Evolutionary conservation across 495 filamentous ascomycete genomes (phyloP).

Genomic region (Lophiotrema nucula): DNA sequence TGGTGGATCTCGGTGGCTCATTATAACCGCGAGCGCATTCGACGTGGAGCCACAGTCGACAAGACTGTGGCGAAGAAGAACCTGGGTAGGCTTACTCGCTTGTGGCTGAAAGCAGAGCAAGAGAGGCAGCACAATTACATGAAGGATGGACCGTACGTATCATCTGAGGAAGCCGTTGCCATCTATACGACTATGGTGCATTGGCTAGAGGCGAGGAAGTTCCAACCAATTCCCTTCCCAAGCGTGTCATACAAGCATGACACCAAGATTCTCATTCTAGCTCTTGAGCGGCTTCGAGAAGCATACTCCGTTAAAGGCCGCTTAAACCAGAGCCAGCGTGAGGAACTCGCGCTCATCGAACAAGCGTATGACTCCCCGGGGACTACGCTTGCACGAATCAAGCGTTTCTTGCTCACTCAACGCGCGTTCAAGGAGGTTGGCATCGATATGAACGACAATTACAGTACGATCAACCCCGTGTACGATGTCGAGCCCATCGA

Average conservation of each 20-base stretch:
- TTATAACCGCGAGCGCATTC: constrained; percentile 96
- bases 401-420: constrained; percentile 95
- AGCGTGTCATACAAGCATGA: constrained; percentile 99
- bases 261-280: constrained; percentile 97
- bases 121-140: constrained; percentile 99
- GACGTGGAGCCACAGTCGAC: constrained; percentile 93
- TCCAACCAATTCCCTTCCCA: constrained; percentile 97
- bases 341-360: constrained; percentile 95
- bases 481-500: constrained; percentile 99
- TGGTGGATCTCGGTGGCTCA: constrained; percentile 99
- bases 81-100: constrained; percentile 83
- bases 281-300: constrained; percentile 89
- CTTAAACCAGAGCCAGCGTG: constrained; percentile 95
- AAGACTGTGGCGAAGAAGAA: constrained; percentile 99
- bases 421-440: constrained; percentile 99
- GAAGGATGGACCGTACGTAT: constrained; percentile 98
- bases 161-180: constrained; percentile 95
- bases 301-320: constrained; percentile 97
- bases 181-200: constrained; percentile 99
- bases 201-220: constrained; percentile 98
- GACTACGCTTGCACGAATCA: constrained; percentile 93
- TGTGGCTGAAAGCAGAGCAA: constrained; percentile 99
- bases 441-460: constrained; percentile 99
- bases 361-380: constrained; percentile 98
- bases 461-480: constrained; percentile 97